phyloP scores from a whole-genome alignment of 306 rosid species.

The Calophaca sinica region DNA sequence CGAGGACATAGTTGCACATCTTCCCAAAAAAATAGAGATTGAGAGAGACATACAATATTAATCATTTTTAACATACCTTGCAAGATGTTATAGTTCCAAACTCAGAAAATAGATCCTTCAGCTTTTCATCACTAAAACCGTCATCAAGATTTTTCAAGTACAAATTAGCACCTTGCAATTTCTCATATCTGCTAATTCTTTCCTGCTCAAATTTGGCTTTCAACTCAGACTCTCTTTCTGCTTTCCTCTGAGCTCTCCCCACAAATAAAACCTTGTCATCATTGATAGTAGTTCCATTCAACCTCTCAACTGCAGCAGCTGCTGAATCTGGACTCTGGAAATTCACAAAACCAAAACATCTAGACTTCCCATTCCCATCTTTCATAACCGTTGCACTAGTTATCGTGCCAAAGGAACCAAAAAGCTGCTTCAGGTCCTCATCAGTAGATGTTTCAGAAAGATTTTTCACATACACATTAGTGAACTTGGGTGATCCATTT shows the following conservation, averaged over 20 bases:
- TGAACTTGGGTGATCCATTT: conserved; percentile 66
- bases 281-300: conserved; percentile 61
- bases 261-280: conserved; percentile 72
- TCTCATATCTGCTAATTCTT: conserved; percentile 74
- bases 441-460: conserved; percentile 59
- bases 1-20: neutral
- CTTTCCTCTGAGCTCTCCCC: conserved; percentile 84
- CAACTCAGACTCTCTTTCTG: conserved; percentile 78
- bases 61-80: conserved; percentile 60
- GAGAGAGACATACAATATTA: neutral
- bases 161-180: conserved; percentile 82
- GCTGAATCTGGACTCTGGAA: conserved; percentile 65
- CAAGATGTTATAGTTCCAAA: conserved; percentile 84
- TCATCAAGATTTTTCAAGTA: conserved; percentile 90
- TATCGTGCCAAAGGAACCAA: conserved; percentile 63
- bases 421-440: conserved; percentile 65
- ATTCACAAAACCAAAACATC: conserved; percentile 88
- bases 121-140: conserved; percentile 68
- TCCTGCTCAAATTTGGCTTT: conserved; percentile 79
- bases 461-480: conserved; percentile 83
- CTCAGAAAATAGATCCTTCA: conserved; percentile 81
- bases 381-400: conserved; percentile 72
- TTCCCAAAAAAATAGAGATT: neutral
- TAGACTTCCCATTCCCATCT: conserved; percentile 75
- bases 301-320: conserved; percentile 68